Conservation (phyloP, 1,284 basidiomycete genomes). For the Irpex sp. region DNA sequence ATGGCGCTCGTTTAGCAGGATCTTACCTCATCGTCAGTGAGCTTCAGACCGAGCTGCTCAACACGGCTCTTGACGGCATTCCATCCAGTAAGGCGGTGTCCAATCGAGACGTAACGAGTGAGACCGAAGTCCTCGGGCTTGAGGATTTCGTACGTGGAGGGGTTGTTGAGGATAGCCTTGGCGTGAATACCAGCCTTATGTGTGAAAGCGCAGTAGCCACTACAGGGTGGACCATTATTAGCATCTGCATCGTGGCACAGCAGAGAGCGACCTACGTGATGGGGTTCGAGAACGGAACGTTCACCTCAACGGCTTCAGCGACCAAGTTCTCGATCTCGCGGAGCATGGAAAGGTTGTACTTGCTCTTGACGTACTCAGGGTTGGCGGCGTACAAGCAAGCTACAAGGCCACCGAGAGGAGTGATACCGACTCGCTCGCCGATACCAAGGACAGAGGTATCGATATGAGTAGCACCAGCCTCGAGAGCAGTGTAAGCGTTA, state of each 20-base stretch:
- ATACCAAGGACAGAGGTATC: constrained; percentile 97
- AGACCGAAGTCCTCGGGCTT: constrained; percentile 99
- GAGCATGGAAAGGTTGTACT: constrained; percentile 98
- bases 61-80: constrained; percentile 99
- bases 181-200: constrained; percentile 99
- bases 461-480: constrained; percentile 98
- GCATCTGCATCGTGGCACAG: neutral
- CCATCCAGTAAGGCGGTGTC: constrained; percentile 96
- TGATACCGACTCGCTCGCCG: constrained; percentile 99
- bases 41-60: constrained; percentile 87
- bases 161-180: constrained; percentile 99
- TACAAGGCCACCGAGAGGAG: constrained; percentile 94
- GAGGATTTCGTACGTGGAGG: constrained; percentile 96
- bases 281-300: constrained; percentile 96
- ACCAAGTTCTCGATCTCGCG: constrained; percentile 99
- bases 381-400: constrained; percentile 96
- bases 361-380: constrained; percentile 98
- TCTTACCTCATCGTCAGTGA: constrained; percentile 80
- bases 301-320: constrained; percentile 97
- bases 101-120: constrained; percentile 97
- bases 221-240: constrained; percentile 23
- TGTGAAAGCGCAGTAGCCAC: constrained; percentile 99
- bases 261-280: constrained; percentile 53
- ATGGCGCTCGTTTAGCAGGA: neutral
- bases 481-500: constrained; percentile 97